Percentiles rank a stretch among this genome's conserved stretches.
Evolutionary conservation across 2,329 filamentous ascomycete species (phyloP).

Genomic region (Hymenoscyphus fraxineus): DNA sequence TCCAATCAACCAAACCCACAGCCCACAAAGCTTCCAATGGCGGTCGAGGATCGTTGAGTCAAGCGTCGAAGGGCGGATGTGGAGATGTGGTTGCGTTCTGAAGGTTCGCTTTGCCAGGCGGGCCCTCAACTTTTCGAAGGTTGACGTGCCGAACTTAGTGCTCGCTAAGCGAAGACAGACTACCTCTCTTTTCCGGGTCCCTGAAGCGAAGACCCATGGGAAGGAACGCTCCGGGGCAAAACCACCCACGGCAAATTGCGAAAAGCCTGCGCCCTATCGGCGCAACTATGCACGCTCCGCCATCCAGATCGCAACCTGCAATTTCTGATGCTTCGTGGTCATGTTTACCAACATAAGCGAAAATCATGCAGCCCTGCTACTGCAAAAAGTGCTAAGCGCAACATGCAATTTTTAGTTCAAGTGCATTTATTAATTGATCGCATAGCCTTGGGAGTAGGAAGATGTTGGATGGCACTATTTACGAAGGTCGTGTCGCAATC

Average conservation of each 20-base stretch:
- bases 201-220: background rate
- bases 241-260: background rate
- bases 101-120: background rate
- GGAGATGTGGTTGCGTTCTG: background rate
- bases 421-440: background rate
- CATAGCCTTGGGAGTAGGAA: background rate
- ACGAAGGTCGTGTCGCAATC: background rate
- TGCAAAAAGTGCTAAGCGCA: background rate
- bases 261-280: background rate
- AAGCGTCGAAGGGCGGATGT: background rate
- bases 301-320: background rate
- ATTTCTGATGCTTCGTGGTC: background rate
- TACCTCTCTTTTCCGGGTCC: background rate
- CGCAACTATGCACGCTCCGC: background rate
- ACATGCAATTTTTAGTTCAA: background rate
- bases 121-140: background rate
- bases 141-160: constrained; percentile 3
- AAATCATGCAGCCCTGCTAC: background rate
- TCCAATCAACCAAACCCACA: background rate
- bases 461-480: background rate
- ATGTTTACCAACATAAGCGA: background rate
- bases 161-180: background rate
- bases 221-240: constrained; percentile 1
- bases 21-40: background rate
- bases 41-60: background rate